Evolutionary conservation across 2,329 filamentous ascomycete genomes (phyloP).

Genomic region (Cytospora piceae): DNA sequence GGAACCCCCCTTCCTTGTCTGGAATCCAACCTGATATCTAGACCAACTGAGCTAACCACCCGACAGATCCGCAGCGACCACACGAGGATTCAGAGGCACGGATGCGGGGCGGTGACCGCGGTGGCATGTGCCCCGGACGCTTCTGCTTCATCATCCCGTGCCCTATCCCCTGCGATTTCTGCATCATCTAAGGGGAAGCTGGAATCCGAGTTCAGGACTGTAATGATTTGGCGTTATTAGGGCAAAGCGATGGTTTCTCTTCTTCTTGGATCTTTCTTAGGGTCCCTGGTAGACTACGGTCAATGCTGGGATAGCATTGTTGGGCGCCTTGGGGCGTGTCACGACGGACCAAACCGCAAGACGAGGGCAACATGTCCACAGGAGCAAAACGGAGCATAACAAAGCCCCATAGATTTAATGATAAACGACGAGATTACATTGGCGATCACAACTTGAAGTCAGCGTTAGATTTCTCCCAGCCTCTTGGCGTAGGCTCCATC

Average conservation of each 20-base stretch:
- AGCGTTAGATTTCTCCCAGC: constrained; percentile 71
- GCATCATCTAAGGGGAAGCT: constrained; percentile 37
- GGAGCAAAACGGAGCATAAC: not conserved
- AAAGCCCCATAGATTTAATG: not conserved
- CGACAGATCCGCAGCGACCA: constrained; percentile 36
- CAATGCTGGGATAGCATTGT: not conserved
- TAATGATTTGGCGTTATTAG: constrained; percentile 8
- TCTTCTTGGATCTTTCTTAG: not conserved
- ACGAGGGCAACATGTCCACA: not conserved
- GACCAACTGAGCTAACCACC: not conserved
- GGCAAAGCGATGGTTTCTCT: not conserved
- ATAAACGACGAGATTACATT: not conserved
- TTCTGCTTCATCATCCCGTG: constrained; percentile 47
- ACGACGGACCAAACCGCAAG: not conserved
- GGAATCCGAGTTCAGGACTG: not conserved
- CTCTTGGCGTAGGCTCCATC: constrained; percentile 57
- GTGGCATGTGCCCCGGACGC: constrained; percentile 40
- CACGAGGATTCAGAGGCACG: constrained; percentile 35
- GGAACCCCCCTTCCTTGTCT: not conserved
- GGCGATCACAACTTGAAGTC: constrained; percentile 72
- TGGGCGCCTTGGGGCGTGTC: not conserved
- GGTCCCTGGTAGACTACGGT: not conserved
- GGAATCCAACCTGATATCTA: not conserved
- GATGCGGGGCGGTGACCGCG: constrained; percentile 38
- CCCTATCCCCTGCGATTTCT: constrained; percentile 44